Evolutionary conservation across 2,329 filamentous ascomycete species (phyloP), one percentile per base, ranked within the genome.

Genomic region (Colletotrichum musae): DNA sequence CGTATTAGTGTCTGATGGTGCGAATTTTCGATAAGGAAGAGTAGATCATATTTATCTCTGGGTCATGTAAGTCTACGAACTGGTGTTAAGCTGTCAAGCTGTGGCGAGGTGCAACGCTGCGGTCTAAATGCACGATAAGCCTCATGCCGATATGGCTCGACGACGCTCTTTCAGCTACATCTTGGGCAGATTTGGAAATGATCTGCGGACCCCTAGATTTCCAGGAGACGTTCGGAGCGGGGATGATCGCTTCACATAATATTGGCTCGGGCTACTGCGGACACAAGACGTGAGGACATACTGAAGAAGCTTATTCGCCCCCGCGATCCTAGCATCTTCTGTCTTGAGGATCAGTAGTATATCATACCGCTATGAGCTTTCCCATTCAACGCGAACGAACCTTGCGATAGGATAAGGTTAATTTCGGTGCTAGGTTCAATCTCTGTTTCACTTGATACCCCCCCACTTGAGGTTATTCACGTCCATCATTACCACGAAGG

Each of bases 261-360:
- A 24, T 24, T 24, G 28, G 39, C 24, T 7, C 12, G 18, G 12
- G 21, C 9, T 6, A 32, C 21, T 32, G 53, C 53, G 32, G 18
- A 28, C 32, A 56, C 32, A 56, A 28, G n/a, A 39, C 2, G 5
- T 43, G 41, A 15, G 32, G 24, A 18, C 32, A 13, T 32, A 43
- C 39, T 6, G n/a, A 39, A 26, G 10, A 56, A 56, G n/a, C n/a
- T 56, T 39, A 24, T 56, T 56, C 15, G 53, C 15, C 53, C 21
- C 12, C 21, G 16, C 13, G 7, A n/a, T 13, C 41, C 41, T 12
- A 43, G 5, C 41, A 43, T 43, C 41, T 43, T 4, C 10, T 15
- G 9, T 36, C 32, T 36, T 43, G 15, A 4, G 41, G 6, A 10
- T 43, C 41, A 43, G 10, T 43, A 3, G 13, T 43, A 43, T 43